A percentile compares a stretch with the other conserved stretches of the same genome.
These are phyloP conservation scores for Epichloe brachyelytri DNA, from an alignment of 2,329 filamentous ascomycete species.

Conservation along the genomic window DNA sequence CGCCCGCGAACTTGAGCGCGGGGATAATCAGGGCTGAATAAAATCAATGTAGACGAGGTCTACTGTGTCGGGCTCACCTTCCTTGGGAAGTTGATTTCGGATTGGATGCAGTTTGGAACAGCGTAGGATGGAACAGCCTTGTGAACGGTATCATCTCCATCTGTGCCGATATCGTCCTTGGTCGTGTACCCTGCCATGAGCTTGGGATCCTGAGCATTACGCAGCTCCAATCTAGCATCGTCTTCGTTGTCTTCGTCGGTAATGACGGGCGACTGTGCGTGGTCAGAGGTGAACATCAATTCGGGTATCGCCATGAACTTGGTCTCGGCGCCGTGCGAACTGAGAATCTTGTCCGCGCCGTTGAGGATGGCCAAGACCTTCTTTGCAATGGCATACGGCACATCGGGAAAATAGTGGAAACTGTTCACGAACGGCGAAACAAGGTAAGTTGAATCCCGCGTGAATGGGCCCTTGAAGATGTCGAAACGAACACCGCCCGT, in stretches of 20 bases:
- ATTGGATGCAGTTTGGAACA: slow-evolving; percentile 75
- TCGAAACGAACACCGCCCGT: slow-evolving; percentile 91
- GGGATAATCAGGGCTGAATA: slow-evolving; percentile 68
- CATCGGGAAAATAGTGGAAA: slow-evolving; percentile 64
- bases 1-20: slow-evolving; percentile 52
- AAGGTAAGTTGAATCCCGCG: slow-evolving; percentile 72
- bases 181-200: slow-evolving; percentile 72
- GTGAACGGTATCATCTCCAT: slow-evolving; percentile 88
- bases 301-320: slow-evolving; percentile 39
- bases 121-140: slow-evolving; percentile 58
- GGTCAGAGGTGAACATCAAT: slow-evolving; percentile 15
- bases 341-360: slow-evolving; percentile 36
- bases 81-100: slow-evolving; percentile 47
- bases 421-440: slow-evolving; percentile 78
- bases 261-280: slow-evolving; percentile 3
- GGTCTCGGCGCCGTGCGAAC: slow-evolving; percentile 23
- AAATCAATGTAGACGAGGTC: slow-evolving; percentile 91
- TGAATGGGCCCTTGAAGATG: slow-evolving; percentile 86
- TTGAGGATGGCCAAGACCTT: slow-evolving; percentile 53
- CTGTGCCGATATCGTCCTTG: slow-evolving; percentile 63
- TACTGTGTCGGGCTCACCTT: slow-evolving; percentile 53
- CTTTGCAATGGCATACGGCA: slow-evolving; percentile 64
- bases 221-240: slow-evolving; percentile 20
- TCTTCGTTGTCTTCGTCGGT: slow-evolving; percentile 8
- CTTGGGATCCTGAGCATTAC: slow-evolving; percentile 10